phyloP scores from a whole-genome alignment of 2,329 filamentous ascomycete genomes.

The Cordyceps militaris region DNA sequence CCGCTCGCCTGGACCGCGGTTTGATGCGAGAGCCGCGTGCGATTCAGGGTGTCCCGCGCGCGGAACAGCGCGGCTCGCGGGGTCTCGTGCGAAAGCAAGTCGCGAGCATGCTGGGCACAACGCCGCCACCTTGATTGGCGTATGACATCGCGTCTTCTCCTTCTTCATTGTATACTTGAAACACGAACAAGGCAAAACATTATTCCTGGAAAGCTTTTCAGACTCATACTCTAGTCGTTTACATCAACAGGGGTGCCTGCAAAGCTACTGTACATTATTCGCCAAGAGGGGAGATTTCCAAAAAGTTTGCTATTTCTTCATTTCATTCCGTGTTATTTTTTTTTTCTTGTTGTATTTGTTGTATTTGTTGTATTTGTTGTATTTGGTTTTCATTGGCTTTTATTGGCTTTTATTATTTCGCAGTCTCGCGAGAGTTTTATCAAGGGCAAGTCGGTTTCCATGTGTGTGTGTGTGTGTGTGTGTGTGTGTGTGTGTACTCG shows the following conservation, averaged over 20 bases:
- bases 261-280: slow-evolving; percentile 6
- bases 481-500: not conserved
- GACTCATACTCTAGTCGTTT: not conserved
- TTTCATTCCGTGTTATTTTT: not conserved
- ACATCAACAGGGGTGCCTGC: not conserved
- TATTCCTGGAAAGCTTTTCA: not conserved
- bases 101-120: slow-evolving; percentile 38
- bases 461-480: not conserved
- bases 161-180: not conserved
- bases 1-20: slow-evolving; percentile 74
- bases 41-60: slow-evolving; percentile 76
- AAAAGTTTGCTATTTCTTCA: slow-evolving; percentile 5
- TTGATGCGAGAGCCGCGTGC: slow-evolving; percentile 89
- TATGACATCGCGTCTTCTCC: not conserved
- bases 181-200: not conserved
- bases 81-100: slow-evolving; percentile 52
- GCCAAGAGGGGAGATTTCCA: not conserved
- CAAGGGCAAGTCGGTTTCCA: not conserved
- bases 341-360: not conserved
- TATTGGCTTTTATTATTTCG: not conserved
- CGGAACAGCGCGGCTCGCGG: slow-evolving; percentile 43
- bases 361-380: not conserved
- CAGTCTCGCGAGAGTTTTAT: not conserved
- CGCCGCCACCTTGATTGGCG: slow-evolving; percentile 27
- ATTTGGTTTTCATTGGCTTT: not conserved